Conservation (phyloP, 2,329 filamentous ascomycete species). For the Aureobasidium sp. region DNA sequence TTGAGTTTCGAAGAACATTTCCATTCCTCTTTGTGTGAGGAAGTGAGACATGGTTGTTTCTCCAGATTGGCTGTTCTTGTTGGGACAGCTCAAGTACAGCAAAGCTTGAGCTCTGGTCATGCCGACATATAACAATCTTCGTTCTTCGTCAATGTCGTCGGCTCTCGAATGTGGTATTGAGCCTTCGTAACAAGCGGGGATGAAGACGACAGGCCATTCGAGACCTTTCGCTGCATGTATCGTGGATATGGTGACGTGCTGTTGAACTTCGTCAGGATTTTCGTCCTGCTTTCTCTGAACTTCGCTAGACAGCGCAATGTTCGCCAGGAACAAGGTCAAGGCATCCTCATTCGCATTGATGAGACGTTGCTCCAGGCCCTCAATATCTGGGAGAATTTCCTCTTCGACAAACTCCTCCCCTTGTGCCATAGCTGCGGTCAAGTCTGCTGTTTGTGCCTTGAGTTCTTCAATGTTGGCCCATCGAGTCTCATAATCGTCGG, state of each 20-base stretch:
- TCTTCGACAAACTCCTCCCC: constrained; percentile 33
- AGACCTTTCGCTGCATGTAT: constrained; percentile 94
- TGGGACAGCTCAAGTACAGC: constrained; percentile 75
- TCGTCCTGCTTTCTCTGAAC: constrained; percentile 56
- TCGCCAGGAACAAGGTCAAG: constrained; percentile 76
- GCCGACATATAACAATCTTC: constrained; percentile 83
- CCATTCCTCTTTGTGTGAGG: constrained; percentile 49
- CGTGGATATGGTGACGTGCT: constrained; percentile 73
- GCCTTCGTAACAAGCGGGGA: constrained; percentile 81
- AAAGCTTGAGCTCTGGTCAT: constrained; percentile 90
- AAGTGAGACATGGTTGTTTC: constrained; percentile 65
- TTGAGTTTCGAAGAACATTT: constrained; percentile 46
- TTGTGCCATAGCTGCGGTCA: constrained; percentile 42
- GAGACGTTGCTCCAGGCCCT: constrained; percentile 57
- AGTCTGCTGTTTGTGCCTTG: constrained; percentile 68
- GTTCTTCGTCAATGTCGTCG: constrained; percentile 80
- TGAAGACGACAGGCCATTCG: constrained; percentile 93
- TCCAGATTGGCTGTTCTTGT: constrained; percentile 55
- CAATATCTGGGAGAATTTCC: constrained; percentile 55
- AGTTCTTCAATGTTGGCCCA: constrained; percentile 90
- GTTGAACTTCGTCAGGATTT: constrained; percentile 42
- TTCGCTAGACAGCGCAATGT: constrained; percentile 78
- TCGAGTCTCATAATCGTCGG: constrained; percentile 65
- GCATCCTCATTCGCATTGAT: constrained; percentile 49
- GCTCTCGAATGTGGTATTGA: constrained; percentile 83